Evolutionary conservation across 192 early-diverging fungal genomes (phyloP).

Genomic region (Backusella circina): DNA sequence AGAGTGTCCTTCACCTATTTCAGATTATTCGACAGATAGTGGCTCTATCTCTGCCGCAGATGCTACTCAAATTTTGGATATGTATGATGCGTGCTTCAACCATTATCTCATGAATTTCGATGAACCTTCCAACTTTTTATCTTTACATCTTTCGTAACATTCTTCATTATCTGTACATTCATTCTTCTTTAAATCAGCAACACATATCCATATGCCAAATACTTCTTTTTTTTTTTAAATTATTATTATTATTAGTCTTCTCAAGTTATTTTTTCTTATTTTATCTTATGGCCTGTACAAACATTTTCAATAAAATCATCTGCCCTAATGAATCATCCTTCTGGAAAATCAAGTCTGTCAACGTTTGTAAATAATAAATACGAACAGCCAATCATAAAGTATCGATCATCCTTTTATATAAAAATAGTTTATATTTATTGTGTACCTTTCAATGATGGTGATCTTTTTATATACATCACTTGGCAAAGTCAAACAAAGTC

Average conservation of each 20-base stretch:
- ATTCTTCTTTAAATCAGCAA: background rate
- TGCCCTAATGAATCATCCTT: background rate
- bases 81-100: background rate
- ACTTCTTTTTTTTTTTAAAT: background rate
- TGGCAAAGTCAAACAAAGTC: background rate
- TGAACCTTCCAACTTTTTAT: background rate
- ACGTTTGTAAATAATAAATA: background rate
- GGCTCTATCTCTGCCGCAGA: background rate
- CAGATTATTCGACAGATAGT: background rate
- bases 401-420: background rate
- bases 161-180: background rate
- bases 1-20: constrained; percentile 10
- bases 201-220: background rate
- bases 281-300: background rate
- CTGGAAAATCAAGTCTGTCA: background rate
- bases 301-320: background rate
- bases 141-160: background rate
- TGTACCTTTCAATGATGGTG: background rate
- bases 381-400: background rate
- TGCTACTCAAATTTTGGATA: background rate
- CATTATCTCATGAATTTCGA: background rate
- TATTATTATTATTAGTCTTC: background rate
- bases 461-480: background rate
- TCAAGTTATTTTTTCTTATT: background rate
- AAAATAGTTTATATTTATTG: background rate